Base-by-base conservation (phyloP, 768 basidiomycete species). In the Russula foetens region DNA sequence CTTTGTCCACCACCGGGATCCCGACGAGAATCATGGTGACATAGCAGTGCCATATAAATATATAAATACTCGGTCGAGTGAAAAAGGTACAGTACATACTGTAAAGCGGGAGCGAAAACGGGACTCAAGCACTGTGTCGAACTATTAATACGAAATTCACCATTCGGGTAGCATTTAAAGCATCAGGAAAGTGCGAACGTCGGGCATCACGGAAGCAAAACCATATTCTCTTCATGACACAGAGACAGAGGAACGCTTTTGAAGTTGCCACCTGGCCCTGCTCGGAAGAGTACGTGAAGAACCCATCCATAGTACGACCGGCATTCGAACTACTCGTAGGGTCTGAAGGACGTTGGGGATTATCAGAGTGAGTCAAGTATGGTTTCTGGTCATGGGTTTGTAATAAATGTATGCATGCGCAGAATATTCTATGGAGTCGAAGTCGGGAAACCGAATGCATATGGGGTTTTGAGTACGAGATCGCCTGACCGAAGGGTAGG, bases 201-300 rank as follows among this genome's bases (percentile, higher is more conserved):
- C 44, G 6, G 2, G 7, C 28, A 46, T 7, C 21, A 15, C 31
- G 4, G 35, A 29, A 47, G 8, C 7, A 11, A 43, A 43, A n/a
- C 44, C 44, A 7, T 31, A 15, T 33, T 47, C 26, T 39, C 45
- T 12, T n/a, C 17, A 11, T 21, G 46, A 9, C 21, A 53, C 53
- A 52, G 23, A 15, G n/a, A 48, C n/a, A 47, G 49, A 56, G n/a
- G 31, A 29, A 35, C 17, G 50, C 49, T 11, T 62, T 56, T 49
- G 55, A 62, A 19, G 9, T 62, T 14, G 28, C 12, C 21, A 35
- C 41, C 35, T 61, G 60, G 60, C 55, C 55, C 9, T 51, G 55
- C 35, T 52, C 60, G 26, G 60, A 61, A 26, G 54, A 51, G 26
- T 60, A 56, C 19, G 24, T 51, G 48, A 56, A 51, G 43, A 19